Conservation (phyloP, 73 alveolate species). For the Blepharisma japonicum region DNA sequence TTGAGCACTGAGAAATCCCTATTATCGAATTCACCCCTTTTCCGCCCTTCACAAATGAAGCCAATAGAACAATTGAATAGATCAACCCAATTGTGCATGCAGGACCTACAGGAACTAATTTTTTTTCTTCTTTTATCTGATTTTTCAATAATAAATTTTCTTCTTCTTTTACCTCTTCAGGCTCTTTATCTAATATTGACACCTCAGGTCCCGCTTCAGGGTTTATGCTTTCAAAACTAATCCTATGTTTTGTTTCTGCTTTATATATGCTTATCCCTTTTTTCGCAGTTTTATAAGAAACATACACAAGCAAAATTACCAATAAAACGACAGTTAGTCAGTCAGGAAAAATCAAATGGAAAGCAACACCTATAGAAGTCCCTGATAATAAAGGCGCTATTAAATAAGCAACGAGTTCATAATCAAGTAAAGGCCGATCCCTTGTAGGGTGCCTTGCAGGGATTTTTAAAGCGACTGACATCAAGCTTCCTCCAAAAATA, state of each 20-base stretch:
- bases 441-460: constrained; percentile 24
- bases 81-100: neutral
- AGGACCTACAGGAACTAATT: neutral
- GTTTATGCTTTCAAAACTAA: neutral
- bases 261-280: constrained; percentile 4
- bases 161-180: constrained; percentile 1
- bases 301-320: neutral
- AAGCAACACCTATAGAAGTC: constrained; percentile 34
- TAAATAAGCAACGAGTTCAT: constrained; percentile 22
- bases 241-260: constrained; percentile 31
- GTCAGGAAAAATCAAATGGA: constrained; percentile 33
- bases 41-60: constrained; percentile 1
- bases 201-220: neutral
- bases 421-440: constrained; percentile 10
- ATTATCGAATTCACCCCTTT: neutral
- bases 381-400: constrained; percentile 30
- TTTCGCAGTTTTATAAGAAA: constrained; percentile 30
- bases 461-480: constrained; percentile 28
- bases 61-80: neutral
- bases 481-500: constrained; percentile 29
- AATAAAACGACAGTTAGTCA: neutral
- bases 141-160: neutral
- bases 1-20: constrained; percentile 2
- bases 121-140: neutral
- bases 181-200: neutral